Evolutionary conservation across 176 grass and related monocot genomes (phyloP), one percentile per base, ranked within the genome.

Genomic region (Alopecurus myosuroides): DNA sequence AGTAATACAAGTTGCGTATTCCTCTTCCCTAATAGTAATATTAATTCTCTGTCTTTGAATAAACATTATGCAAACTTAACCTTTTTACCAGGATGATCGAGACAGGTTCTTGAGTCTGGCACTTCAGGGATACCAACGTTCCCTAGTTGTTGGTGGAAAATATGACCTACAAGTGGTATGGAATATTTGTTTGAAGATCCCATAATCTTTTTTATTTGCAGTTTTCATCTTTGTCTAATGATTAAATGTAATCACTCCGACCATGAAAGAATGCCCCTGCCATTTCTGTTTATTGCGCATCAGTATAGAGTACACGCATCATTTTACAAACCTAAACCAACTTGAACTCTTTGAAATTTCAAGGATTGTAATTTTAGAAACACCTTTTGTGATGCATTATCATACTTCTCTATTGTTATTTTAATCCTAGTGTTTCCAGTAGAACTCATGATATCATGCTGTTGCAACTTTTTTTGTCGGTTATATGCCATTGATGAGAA

Each of bases 141-240:
- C 90, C 37, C 90, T 97, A 33, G 81, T 91, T 67, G 85, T 94
- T 81, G 90, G 95, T 76, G 90, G 92, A 9, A 97, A 97, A 85
- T 94, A 97, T 84, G 95, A 97, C 88, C 89, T 97, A 60, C 89
- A 86, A 91, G 95, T 93, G 92, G 95, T 97, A 94, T 91, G 85
- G 56, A 18, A 36, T 71, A 71, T 70, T 14, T 68, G 62, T 79
- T 56, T 52, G 37, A 68, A 58, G 36, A 40, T 74, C 58, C 33
- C 30, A 34, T 30, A 55, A 20, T 48, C 30, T 63, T 48, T 88
- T 25, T 6, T 9, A 23, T 39, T 51, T 28, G 39, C 36, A 62
- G 20, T 7, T 42, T 19, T 34, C 53, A 57, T 28, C 14, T 53
- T 76, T 76, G 48, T 53, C 48, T 44, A 64, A 46, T 45, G 52